Percentiles rank a stretch among this genome's conserved stretches.
Conservation (phyloP, 1,284 basidiomycete genomes). For the Ustilago loliicola region DNA sequence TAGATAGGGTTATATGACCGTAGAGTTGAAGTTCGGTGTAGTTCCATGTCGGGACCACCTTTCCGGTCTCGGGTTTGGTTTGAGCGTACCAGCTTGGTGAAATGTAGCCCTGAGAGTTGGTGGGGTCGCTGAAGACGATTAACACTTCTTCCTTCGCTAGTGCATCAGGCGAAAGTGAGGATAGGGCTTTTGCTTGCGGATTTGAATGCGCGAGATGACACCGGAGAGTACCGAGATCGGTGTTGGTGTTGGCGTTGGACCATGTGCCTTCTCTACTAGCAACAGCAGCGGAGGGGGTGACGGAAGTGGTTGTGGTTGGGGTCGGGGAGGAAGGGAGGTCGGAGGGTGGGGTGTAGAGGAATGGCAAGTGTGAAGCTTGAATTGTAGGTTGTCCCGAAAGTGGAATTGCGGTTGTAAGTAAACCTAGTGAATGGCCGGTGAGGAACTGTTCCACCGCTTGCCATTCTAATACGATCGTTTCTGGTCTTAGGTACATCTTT, state of each 20-base stretch:
- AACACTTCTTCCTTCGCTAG: constrained; percentile 19
- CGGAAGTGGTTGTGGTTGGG: not conserved
- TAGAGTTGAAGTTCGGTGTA: constrained; percentile 52
- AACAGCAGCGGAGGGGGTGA: no score
- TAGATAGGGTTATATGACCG: constrained; percentile 14
- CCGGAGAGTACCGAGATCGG: constrained; percentile 23
- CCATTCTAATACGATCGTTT: constrained; percentile 19
- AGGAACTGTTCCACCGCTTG: constrained; percentile 23
- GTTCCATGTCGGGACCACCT: constrained; percentile 58
- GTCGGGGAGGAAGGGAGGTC: not conserved
- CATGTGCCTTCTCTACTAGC: constrained; percentile 8
- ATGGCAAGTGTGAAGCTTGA: constrained; percentile 47
- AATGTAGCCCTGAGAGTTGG: constrained; percentile 33
- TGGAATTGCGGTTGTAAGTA: constrained; percentile 48
- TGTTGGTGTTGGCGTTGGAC: not conserved
- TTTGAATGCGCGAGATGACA: constrained; percentile 50
- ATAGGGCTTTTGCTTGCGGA: constrained; percentile 51
- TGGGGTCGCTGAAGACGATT: constrained; percentile 36
- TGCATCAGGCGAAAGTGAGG: not conserved
- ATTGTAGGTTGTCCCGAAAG: constrained; percentile 20
- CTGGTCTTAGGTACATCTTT: constrained; percentile 46
- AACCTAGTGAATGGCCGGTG: constrained; percentile 21
- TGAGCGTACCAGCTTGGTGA: constrained; percentile 44
- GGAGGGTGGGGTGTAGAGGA: constrained; percentile 11
- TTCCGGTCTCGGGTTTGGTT: constrained; percentile 48